A percentile compares a stretch with the other conserved stretches of the same genome.
These are phyloP conservation scores for Sarocladium brachiariae DNA, from an alignment of 2,329 filamentous ascomycete genomes.

Conservation along the genomic window DNA sequence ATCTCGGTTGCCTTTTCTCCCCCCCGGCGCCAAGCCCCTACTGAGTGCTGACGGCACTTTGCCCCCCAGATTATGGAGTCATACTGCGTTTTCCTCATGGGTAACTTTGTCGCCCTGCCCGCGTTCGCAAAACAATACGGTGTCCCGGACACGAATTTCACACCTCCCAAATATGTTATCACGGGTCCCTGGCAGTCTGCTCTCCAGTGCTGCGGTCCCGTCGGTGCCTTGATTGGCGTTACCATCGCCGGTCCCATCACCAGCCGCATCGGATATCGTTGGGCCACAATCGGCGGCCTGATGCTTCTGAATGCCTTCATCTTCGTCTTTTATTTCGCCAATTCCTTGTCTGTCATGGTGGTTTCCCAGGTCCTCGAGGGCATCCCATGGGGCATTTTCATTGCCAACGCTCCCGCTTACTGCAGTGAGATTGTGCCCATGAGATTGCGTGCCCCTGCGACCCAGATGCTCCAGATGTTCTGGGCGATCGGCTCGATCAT, in stretches of 20 bases:
- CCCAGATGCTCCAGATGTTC: constrained; percentile 57
- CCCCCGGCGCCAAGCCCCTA: no score
- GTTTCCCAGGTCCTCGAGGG: constrained; percentile 51
- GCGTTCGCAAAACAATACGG: constrained; percentile 33
- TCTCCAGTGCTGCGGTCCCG: constrained; percentile 23
- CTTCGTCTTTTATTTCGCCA: constrained; percentile 47
- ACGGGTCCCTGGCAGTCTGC: constrained; percentile 22
- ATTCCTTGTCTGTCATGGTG: constrained; percentile 35
- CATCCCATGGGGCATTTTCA: constrained; percentile 56
- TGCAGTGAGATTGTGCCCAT: constrained; percentile 54
- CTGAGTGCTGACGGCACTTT: no score
- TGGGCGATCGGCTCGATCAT: constrained; percentile 57
- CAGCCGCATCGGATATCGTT: constrained; percentile 29
- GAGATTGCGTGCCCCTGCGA: constrained; percentile 46
- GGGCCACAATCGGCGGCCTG: constrained; percentile 30
- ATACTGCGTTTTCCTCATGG: constrained; percentile 38
- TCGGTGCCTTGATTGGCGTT: constrained; percentile 30
- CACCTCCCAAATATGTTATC: constrained; percentile 17
- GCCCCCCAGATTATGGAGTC: constrained; percentile 46
- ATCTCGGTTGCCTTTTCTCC: no score
- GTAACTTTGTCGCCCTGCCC: constrained; percentile 26
- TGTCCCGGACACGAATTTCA: constrained; percentile 17
- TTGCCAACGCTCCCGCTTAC: constrained; percentile 28
- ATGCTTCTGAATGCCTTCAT: constrained; percentile 31
- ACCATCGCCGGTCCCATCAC: constrained; percentile 31